phyloP scores from a whole-genome alignment of 768 basidiomycete genomes.

The Psilocybe cyanescens region DNA sequence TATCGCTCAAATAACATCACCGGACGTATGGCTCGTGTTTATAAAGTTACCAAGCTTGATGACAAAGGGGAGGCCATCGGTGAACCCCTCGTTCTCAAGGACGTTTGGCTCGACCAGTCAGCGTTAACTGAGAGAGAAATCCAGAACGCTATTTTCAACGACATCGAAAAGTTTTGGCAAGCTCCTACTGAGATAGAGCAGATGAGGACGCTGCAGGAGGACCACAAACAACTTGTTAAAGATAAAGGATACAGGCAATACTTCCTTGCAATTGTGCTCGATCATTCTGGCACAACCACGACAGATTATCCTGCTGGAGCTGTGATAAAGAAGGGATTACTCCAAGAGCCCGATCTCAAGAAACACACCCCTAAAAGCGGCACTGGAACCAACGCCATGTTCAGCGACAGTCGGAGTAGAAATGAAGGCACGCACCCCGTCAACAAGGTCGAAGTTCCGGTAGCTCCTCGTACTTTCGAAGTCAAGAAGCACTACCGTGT shows the following conservation, averaged over 20 bases:
- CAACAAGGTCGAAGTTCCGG: too few relatives aligned
- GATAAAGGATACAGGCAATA: background rate
- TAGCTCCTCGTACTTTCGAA: too few relatives aligned
- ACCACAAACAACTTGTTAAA: background rate
- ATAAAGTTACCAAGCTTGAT: background rate
- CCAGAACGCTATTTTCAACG: constrained; percentile 2
- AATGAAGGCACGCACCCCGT: too few relatives aligned
- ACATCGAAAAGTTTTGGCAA: background rate
- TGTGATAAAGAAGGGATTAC: too few relatives aligned
- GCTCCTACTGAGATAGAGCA: background rate
- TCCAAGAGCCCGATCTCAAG: too few relatives aligned
- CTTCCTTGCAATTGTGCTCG: too few relatives aligned
- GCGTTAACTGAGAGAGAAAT: background rate
- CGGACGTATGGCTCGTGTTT: background rate
- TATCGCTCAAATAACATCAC: background rate
- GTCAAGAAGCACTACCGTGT: too few relatives aligned
- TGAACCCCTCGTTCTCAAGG: background rate
- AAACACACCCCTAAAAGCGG: too few relatives aligned
- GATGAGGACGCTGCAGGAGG: background rate
- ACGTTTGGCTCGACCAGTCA: background rate
- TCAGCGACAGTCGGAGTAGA: too few relatives aligned
- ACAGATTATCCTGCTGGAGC: too few relatives aligned
- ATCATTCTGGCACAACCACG: too few relatives aligned
- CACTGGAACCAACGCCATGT: too few relatives aligned
- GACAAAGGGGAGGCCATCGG: background rate